A percentile compares a stretch with the other conserved stretches of the same genome.
Conservation (phyloP, 1,284 basidiomycete species). For the Apiotrichum sp. region DNA sequence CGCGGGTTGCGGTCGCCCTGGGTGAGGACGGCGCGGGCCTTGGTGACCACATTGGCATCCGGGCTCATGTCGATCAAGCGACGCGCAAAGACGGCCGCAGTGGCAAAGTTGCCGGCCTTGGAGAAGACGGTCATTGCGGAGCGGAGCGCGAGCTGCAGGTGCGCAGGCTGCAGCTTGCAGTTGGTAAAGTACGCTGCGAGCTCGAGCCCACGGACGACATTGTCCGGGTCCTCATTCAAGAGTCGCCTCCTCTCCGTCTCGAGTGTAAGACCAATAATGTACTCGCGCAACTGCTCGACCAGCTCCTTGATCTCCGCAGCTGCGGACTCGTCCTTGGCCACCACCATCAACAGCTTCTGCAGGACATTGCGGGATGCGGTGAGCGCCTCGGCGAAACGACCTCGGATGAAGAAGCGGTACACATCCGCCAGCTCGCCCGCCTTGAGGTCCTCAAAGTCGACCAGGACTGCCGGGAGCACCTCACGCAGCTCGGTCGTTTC, state of each 20-base stretch:
- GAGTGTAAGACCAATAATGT: constrained; percentile 86
- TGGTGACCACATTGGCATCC: constrained; percentile 79
- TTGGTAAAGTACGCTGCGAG: constrained; percentile 97
- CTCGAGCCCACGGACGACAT: constrained; percentile 78
- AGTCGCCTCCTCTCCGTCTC: constrained; percentile 85
- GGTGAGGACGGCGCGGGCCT: constrained; percentile 86
- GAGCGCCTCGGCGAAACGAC: constrained; percentile 83
- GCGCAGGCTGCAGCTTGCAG: constrained; percentile 77
- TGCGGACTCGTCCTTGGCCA: constrained; percentile 75
- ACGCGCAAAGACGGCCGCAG: constrained; percentile 85
- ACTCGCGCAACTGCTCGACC: constrained; percentile 79
- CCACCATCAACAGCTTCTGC: constrained; percentile 70
- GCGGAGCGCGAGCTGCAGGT: constrained; percentile 85
- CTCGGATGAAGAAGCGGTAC: constrained; percentile 74
- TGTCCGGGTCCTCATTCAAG: constrained; percentile 72
- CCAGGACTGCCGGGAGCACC: constrained; percentile 69
- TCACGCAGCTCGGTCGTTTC: constrained; percentile 70
- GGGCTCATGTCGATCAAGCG: constrained; percentile 83
- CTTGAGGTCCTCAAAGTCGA: constrained; percentile 66
- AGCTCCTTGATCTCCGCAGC: constrained; percentile 83
- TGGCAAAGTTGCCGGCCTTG: constrained; percentile 89
- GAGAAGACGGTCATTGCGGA: constrained; percentile 85
- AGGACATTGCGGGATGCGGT: constrained; percentile 72
- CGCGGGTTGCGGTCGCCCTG: constrained; percentile 92
- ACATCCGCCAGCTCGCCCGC: constrained; percentile 74